Conservation (phyloP, 2,329 filamentous ascomycete genomes). For the Leptographium galeiforme region DNA sequence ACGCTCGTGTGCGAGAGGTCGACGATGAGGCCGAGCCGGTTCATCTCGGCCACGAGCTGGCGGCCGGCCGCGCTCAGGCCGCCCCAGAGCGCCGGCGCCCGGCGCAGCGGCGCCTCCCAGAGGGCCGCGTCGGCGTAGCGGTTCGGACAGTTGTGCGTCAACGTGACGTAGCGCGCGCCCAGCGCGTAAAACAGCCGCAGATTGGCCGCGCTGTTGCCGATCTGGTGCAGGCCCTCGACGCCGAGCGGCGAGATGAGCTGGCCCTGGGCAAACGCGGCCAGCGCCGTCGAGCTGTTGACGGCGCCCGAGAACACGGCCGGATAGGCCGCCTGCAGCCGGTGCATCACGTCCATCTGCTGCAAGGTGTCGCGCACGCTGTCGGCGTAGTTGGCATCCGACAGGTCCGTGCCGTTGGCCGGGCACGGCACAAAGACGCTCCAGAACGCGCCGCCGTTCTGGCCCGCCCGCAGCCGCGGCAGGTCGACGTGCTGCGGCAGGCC, state of each 20-base stretch:
- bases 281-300: conserved; percentile 45
- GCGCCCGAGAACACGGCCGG: conserved; percentile 55
- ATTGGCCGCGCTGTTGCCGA: conserved; percentile 69
- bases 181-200: conserved; percentile 63
- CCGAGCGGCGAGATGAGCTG: conserved; percentile 66
- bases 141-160: conserved; percentile 93
- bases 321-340: conserved; percentile 48
- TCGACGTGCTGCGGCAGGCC: conserved; percentile 62
- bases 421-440: conserved; percentile 82
- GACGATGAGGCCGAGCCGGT: conserved; percentile 85
- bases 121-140: conserved; percentile 75
- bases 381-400: conserved; percentile 59
- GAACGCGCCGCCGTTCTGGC: conserved; percentile 72
- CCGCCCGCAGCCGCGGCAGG: conserved; percentile 57
- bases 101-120: conserved; percentile 34
- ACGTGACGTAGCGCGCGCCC: conserved; percentile 74
- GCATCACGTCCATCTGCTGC: conserved; percentile 62
- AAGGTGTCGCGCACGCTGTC: conserved; percentile 42
- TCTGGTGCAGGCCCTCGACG: conserved; percentile 84
- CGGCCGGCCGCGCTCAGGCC: conserved; percentile 63
- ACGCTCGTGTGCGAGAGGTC: conserved; percentile 66
- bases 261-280: conserved; percentile 42
- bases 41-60: conserved; percentile 73
- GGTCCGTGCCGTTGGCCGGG: conserved; percentile 58
- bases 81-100: conserved; percentile 47